Base-by-base conservation (phyloP, 176 grass and related monocot genomes). In the Oryza longistaminata region DNA sequence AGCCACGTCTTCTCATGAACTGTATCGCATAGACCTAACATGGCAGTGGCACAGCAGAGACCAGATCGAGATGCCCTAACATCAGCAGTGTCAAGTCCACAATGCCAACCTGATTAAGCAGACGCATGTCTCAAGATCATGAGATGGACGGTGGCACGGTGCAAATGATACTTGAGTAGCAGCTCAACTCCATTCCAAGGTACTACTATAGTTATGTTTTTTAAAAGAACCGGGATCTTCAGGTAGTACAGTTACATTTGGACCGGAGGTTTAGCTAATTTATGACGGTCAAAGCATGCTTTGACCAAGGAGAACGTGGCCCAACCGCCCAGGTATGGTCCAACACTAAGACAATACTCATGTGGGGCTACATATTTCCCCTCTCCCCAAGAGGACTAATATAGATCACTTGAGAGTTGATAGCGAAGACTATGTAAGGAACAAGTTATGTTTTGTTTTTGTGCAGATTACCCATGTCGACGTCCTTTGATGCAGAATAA, bases 291-390 rank as follows among this genome's bases (percentile, higher is more conserved):
- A 80, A 66, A 12, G 16, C 48, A 3, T 13, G 43, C 0, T 55
- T 88, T 78, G 80, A 78, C 67, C 13, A 9, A 37, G 7, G 74
- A 14, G 58, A 83, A 67, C 33, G 81, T 67, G 87, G 70, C 48
- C 70, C 34, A 22, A 2, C 53, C 1, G 53, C 53, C 53, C 53
- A 58, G 73, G 71, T 9, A 40, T 17, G 77, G 82, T 81, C 73
- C 70, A 40, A 39, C 21, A 6, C 11, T 31, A 31, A 31, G 29
- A 53, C 64, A 40, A 52, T 40, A 33, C n/a, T 66, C 46, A 53
- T 42, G 58, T 67, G 58, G 85, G 45, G 55, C 48, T 84, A 48
- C 53, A 2, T 45, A 45, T 22, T 45, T 15, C 25, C 61, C 14
- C 27, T 43, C 13, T 39, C 68, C 73, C 82, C 53, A 25, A 17